These are phyloP conservation scores for Russula earlei DNA, from an alignment of 768 basidiomycete species.

Conservation along the genomic window DNA sequence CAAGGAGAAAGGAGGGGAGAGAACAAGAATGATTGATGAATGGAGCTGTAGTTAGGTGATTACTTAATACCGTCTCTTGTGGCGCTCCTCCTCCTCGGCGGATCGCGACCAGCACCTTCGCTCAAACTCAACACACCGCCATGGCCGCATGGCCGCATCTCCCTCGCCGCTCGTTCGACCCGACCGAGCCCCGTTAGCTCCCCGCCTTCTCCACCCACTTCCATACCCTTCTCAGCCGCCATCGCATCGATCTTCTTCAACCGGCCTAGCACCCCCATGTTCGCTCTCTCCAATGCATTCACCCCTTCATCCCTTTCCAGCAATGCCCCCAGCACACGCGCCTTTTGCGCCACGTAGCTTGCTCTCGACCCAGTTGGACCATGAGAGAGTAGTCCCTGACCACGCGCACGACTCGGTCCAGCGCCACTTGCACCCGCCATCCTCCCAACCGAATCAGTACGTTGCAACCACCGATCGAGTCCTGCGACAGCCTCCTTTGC, in stretches of 20 bases:
- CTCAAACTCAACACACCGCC: slow-evolving; percentile 39
- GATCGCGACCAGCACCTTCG: slow-evolving; percentile 36
- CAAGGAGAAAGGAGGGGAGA: not conserved
- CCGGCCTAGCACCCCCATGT: slow-evolving; percentile 40
- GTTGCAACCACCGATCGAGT: slow-evolving; percentile 59
- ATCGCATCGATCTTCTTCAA: slow-evolving; percentile 43
- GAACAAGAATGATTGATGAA: not conserved
- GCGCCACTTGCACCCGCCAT: not conserved
- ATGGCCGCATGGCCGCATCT: slow-evolving; percentile 19
- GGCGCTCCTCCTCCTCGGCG: too few species aligned
- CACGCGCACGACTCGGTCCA: not conserved
- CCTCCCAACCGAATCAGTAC: slow-evolving; percentile 3
- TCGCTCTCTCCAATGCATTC: slow-evolving; percentile 37
- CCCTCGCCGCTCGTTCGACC: slow-evolving; percentile 39
- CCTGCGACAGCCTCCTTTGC: slow-evolving; percentile 28
- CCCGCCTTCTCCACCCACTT: slow-evolving; percentile 35
- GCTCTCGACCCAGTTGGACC: slow-evolving; percentile 29
- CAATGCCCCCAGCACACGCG: slow-evolving; percentile 31
- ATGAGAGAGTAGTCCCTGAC: slow-evolving; percentile 26
- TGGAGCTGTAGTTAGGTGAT: not conserved
- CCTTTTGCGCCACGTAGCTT: slow-evolving; percentile 39
- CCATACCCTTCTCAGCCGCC: slow-evolving; percentile 32
- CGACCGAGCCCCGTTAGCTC: slow-evolving; percentile 37
- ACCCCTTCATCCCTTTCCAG: slow-evolving; percentile 10
- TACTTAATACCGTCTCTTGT: not conserved